These are phyloP conservation scores for Trichoderma sp. DNA, from an alignment of 2,329 filamentous ascomycete genomes.

Conservation along the genomic window DNA sequence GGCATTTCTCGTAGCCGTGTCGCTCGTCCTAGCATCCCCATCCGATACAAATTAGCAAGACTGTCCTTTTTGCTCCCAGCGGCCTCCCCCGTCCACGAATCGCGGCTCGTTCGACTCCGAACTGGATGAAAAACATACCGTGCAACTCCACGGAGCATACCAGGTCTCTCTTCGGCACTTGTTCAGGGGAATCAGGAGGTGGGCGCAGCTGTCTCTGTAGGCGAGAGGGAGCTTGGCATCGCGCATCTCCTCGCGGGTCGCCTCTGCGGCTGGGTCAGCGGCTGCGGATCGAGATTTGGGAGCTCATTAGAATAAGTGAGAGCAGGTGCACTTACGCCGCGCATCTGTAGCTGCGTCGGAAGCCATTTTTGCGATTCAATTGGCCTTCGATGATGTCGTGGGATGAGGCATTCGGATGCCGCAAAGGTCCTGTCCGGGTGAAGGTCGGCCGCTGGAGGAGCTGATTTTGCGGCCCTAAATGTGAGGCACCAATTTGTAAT, in stretches of 20 bases:
- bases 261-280: conserved; percentile 48
- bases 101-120: background rate
- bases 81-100: background rate
- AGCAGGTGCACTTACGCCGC: conserved; percentile 36
- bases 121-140: conserved; percentile 57
- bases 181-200: conserved; percentile 93
- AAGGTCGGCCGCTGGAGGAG: conserved; percentile 8
- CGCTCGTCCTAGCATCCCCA: conserved; percentile 70
- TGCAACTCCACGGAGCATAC: conserved; percentile 97
- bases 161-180: conserved; percentile 88
- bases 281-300: background rate
- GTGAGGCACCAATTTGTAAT: background rate
- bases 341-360: conserved; percentile 38
- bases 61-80: background rate
- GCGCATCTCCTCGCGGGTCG: conserved; percentile 89
- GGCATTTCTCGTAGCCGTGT: conserved; percentile 98
- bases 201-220: conserved; percentile 94
- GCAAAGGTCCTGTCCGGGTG: conserved; percentile 7
- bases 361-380: conserved; percentile 40
- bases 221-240: conserved; percentile 81
- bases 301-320: fast-evolving
- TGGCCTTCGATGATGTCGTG: conserved; percentile 29
- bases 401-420: conserved; percentile 14
- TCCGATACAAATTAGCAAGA: conserved; percentile 9
- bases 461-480: background rate